Evolutionary conservation across 345 rosid species (phyloP).

Genomic region (Eucalyptus cloeziana): DNA sequence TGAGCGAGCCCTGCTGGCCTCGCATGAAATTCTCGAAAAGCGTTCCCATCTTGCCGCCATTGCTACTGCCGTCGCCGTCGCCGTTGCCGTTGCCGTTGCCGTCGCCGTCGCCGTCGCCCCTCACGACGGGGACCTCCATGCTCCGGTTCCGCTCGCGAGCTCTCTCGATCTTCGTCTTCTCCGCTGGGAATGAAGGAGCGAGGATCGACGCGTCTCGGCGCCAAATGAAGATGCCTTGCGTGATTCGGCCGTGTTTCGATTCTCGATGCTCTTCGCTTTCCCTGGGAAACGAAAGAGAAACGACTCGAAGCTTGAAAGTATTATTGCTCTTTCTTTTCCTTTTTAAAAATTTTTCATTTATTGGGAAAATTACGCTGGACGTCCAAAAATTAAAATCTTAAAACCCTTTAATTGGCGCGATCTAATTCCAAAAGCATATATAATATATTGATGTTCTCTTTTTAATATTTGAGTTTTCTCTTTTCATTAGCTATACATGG

Average conservation of each 20-base stretch:
- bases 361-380: not conserved
- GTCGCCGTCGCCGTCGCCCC: not conserved
- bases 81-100: not conserved
- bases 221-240: not conserved
- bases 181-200: not conserved
- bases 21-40: conserved; percentile 47
- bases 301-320: not conserved
- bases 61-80: not conserved
- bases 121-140: not conserved
- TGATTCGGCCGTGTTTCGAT: not conserved
- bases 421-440: not conserved
- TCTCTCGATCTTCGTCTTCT: not conserved
- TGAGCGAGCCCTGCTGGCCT: conserved; percentile 44
- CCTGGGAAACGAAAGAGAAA: not conserved
- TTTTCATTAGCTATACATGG: not conserved
- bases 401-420: not conserved
- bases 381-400: not conserved
- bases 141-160: not conserved
- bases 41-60: conserved; percentile 2
- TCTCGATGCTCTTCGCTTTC: not conserved
- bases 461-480: not conserved
- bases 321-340: not conserved
- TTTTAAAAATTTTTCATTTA: not conserved
- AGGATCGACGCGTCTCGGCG: not conserved
- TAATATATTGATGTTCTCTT: not conserved